phyloP scores from a whole-genome alignment of 306 rosid genomes.

The Dryas octopetala region DNA sequence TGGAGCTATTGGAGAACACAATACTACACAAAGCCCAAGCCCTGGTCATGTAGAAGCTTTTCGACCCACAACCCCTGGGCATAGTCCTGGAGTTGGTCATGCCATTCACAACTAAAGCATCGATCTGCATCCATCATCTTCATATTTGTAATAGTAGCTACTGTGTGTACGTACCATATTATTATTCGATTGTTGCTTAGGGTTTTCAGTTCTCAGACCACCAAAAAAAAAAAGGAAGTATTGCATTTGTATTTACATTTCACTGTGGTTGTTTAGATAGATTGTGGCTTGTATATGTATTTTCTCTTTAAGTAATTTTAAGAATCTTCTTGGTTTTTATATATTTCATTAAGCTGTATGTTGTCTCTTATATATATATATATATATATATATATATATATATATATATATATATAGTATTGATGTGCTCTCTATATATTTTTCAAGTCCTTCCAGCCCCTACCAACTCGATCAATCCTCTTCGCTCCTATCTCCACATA shows the following conservation, averaged over 20 bases:
- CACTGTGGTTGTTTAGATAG: neutral
- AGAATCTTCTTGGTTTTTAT: conserved; percentile 2
- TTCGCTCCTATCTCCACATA: no score
- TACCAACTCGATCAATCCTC: no score
- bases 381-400: neutral
- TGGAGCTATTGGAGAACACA: neutral
- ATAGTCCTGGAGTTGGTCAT: conserved; percentile 86
- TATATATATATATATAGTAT: neutral
- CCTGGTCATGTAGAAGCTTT: conserved; percentile 54
- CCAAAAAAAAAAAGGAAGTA: neutral
- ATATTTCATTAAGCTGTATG: neutral
- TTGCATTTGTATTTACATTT: neutral
- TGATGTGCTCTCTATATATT: neutral
- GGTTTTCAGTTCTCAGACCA: neutral
- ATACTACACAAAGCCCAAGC: neutral
- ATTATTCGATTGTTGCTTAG: neutral
- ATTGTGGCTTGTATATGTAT: conserved; percentile 3
- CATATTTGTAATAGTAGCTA: neutral
- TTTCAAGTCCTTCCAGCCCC: no score
- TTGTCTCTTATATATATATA: neutral
- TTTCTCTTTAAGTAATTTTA: neutral
- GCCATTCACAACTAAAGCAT: conserved; percentile 37
- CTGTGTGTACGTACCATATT: neutral
- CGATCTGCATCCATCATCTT: neutral
- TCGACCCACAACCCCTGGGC: conserved; percentile 70